Evolutionary conservation across 1,284 basidiomycete genomes (phyloP).

Genomic region (Cystobasidium pallidum): DNA sequence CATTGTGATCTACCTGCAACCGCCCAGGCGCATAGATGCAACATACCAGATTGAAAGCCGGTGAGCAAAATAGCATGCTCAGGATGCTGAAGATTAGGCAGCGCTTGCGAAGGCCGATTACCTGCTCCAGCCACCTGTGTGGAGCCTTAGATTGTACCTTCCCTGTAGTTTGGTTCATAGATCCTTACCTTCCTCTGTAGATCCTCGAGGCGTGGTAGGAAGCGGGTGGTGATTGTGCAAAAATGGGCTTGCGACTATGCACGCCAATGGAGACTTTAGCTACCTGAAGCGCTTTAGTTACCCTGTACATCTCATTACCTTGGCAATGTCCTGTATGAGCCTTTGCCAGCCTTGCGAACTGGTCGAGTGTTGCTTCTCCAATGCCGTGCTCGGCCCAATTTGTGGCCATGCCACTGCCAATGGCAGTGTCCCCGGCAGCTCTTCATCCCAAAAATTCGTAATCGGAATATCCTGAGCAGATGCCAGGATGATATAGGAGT

Average conservation of each 20-base stretch:
- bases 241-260: conserved; percentile 19
- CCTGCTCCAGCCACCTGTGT: conserved; percentile 20
- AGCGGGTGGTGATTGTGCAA: conserved; percentile 40
- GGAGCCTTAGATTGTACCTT: not conserved
- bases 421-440: conserved; percentile 18
- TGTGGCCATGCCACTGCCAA: conserved; percentile 17
- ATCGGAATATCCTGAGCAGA: conserved; percentile 41
- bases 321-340: conserved; percentile 31
- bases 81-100: conserved; percentile 39
- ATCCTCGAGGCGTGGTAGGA: conserved; percentile 38
- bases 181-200: conserved; percentile 32
- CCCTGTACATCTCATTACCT: not conserved
- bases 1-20: no score
- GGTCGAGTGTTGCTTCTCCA: not conserved
- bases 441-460: conserved; percentile 42
- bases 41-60: conserved; percentile 34
- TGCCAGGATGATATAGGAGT: conserved; percentile 33
- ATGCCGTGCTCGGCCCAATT: conserved; percentile 12
- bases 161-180: not conserved
- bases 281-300: no score
- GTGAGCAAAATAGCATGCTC: conserved; percentile 43
- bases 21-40: no score
- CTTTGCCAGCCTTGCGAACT: conserved; percentile 30
- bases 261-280: no score
- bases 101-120: conserved; percentile 18